These are phyloP conservation scores for Corylus heterophylla DNA, from an alignment of 306 rosid species.

Conservation along the genomic window DNA sequence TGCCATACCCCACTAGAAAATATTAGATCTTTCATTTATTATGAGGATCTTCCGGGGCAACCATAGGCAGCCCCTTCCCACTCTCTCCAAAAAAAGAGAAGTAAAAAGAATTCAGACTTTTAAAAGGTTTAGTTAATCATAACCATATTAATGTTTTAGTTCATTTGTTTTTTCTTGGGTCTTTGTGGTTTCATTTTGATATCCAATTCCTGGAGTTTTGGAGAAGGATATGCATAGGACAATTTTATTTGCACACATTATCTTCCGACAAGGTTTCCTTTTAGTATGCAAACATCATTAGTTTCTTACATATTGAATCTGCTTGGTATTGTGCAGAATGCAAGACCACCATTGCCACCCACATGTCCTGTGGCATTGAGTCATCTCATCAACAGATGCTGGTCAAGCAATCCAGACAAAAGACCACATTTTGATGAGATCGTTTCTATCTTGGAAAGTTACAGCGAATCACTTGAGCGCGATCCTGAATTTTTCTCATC, in stretches of 20 bases:
- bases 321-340: slow-evolving; percentile 61
- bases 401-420: slow-evolving; percentile 74
- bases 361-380: slow-evolving; percentile 78
- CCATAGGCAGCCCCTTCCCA: no score
- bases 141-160: neutral
- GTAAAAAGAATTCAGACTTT: neutral
- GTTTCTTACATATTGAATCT: neutral
- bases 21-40: neutral
- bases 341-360: slow-evolving; percentile 86
- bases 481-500: slow-evolving; percentile 72
- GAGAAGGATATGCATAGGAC: neutral
- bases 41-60: neutral
- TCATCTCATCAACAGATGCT: slow-evolving; percentile 72
- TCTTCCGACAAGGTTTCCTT: neutral
- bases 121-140: neutral
- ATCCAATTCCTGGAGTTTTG: neutral
- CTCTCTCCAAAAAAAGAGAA: no score
- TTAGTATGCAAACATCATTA: neutral
- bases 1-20: neutral
- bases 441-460: slow-evolving; percentile 61
- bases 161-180: neutral
- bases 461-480: slow-evolving; percentile 49
- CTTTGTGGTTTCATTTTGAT: neutral
- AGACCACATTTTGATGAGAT: slow-evolving; percentile 85
- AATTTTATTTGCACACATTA: neutral